Percentiles rank a stretch among this genome's conserved stretches.
Evolutionary conservation across 495 filamentous ascomycete genomes (phyloP).

Genomic region (Astrothelium macrocarpum): DNA sequence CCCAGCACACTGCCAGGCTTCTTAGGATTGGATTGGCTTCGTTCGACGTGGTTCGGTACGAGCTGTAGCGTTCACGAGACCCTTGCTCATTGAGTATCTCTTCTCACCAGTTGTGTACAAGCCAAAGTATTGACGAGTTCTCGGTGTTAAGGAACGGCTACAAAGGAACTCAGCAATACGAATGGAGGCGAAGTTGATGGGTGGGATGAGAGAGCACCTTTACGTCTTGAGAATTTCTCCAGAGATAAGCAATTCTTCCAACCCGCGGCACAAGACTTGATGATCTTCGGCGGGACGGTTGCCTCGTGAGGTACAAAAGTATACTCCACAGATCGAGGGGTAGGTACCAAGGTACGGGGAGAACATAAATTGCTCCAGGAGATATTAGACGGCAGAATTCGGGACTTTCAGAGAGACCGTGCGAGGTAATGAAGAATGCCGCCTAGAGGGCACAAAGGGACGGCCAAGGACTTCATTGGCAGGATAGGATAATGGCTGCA

Average conservation of each 20-base stretch:
- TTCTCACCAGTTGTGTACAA: background rate
- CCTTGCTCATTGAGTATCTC: background rate
- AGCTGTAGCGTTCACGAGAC: background rate
- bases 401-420: background rate
- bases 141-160: background rate
- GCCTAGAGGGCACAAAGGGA: background rate
- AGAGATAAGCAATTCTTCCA: background rate
- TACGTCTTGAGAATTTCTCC: background rate
- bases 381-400: background rate
- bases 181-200: background rate
- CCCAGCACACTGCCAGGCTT: background rate
- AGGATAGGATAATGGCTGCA: background rate
- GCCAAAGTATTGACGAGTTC: background rate
- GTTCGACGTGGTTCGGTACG: background rate
- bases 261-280: background rate
- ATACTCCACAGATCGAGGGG: background rate
- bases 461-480: conserved; percentile 2
- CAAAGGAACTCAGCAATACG: background rate
- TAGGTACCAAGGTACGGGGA: background rate
- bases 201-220: background rate
- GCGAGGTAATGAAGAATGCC: background rate
- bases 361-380: background rate
- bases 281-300: background rate
- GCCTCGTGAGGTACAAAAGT: background rate
- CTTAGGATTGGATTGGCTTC: background rate